Percentiles rank a stretch among this genome's conserved stretches.
These are phyloP conservation scores for Kuraishia piskuri DNA, from an alignment of 805 yeast species.

Conservation along the genomic window DNA sequence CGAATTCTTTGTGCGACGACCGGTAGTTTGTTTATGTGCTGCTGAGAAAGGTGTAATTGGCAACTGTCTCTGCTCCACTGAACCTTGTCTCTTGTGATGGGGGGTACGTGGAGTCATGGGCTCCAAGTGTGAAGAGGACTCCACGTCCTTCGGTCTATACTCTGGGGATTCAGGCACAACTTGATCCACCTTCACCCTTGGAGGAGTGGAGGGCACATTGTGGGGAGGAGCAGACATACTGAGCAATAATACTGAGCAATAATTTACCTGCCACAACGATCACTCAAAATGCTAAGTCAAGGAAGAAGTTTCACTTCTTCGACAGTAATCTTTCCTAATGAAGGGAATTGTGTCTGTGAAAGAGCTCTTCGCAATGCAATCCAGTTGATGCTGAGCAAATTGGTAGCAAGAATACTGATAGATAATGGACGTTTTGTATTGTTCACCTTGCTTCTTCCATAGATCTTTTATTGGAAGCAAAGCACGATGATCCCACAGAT, in stretches of 20 bases:
- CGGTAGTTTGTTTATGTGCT: not conserved
- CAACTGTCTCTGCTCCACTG: not conserved
- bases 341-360: too few species aligned
- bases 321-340: too few species aligned
- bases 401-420: too few species aligned
- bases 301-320: too few species aligned
- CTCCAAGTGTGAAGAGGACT: not conserved
- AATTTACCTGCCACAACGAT: too few species aligned
- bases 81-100: not conserved
- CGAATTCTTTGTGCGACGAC: not conserved
- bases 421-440: too few species aligned
- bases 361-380: too few species aligned
- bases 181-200: not conserved
- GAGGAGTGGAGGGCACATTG: not conserved
- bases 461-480: not conserved
- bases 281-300: too few species aligned
- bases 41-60: not conserved
- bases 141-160: not conserved
- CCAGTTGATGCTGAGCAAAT: too few species aligned
- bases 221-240: not conserved
- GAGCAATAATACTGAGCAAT: not conserved
- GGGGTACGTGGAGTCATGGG: not conserved
- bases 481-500: not conserved
- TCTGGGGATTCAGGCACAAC: not conserved
- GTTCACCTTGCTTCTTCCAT: not conserved